Evolutionary conservation across 1,139 yeast species (phyloP).

Genomic region (Pichia sp.): DNA sequence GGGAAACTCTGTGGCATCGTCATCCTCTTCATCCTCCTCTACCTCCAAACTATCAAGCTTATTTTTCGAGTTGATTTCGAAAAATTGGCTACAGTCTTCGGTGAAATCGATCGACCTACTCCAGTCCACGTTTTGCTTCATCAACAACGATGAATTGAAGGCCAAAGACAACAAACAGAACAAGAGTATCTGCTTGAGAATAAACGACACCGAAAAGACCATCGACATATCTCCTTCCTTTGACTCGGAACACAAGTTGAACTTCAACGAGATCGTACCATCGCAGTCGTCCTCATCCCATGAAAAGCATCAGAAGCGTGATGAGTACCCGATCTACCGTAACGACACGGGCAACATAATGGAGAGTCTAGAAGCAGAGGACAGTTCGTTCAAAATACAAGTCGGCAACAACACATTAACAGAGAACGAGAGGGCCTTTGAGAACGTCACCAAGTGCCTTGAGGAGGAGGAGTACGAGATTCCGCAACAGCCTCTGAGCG

Average conservation of each 20-base stretch:
- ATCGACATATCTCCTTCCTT: slow-evolving; percentile 21
- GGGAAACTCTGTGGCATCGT: not conserved
- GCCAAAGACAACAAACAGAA: slow-evolving; percentile 11
- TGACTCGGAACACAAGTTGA: not conserved
- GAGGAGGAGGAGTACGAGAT: not conserved
- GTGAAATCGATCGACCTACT: slow-evolving; percentile 34
- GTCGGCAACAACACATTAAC: slow-evolving; percentile 18
- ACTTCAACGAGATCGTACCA: slow-evolving; percentile 5
- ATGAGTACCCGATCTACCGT: slow-evolving; percentile 3
- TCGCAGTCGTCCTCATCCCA: not conserved
- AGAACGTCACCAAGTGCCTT: slow-evolving; percentile 19
- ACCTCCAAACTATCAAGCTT: not conserved
- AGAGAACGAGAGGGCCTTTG: slow-evolving; percentile 12
- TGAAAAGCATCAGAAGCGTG: not conserved
- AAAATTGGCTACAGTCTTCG: slow-evolving; percentile 36
- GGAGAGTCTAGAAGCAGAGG: not conserved
- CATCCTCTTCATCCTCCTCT: not conserved
- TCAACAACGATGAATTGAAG: slow-evolving; percentile 22
- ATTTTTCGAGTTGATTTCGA: slow-evolving; percentile 41
- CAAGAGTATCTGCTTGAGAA: slow-evolving; percentile 38
- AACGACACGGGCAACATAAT: not conserved
- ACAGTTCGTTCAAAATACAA: slow-evolving; percentile 20
- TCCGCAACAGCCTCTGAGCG: not conserved
- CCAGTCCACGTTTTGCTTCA: slow-evolving; percentile 42
- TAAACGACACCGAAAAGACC: slow-evolving; percentile 27